Evolutionary conservation across 2,329 filamentous ascomycete genomes (phyloP), one percentile per base, ranked within the genome.

Genomic region (Niveomyces coronatus): DNA sequence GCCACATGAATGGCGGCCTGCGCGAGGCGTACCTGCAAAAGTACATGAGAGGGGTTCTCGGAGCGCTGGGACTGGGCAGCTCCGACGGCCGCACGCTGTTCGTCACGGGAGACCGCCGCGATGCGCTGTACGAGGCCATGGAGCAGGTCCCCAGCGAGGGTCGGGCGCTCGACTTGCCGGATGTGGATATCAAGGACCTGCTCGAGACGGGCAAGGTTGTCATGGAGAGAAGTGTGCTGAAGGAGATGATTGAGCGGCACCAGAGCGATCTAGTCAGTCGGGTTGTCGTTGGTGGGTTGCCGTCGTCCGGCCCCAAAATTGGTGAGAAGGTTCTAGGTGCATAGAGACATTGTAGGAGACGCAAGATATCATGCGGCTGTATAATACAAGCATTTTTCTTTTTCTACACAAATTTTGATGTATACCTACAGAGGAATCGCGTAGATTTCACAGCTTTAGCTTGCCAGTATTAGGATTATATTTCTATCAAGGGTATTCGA

Each of bases 181-280:
- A 94, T 45, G 85, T 98, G 24, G 91, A 96, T 61, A 86, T 98
- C 45, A 98, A 96, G 73, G 85, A 96, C 58, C 62, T 98, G 46
- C 64, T 98, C 48, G 85, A 91, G 65, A 79, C 81, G 38, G 83
- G 84, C 38, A 78, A 87, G 52, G 67, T 98, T 44, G 79, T 98
- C 43, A 77, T 98, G 52, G 91, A 98, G 72, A 76, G 82, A 57
- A 64, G 67, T 29, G 89, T 89, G 24, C 68, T 98, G 53, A 72
- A 79, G 58, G 71, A 75, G 56, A 76, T 96, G 55, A 71, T 95
- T 52, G 62, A 68, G 54, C 63, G 70, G 47, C 87, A 94, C 53
- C 71, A 81, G 64, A 80, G 73, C 53, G 82, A 86, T 56, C 53
- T 83, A 43, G 57, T 68, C 37, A 62, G 63, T 48, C 59, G 55